phyloP scores from a whole-genome alignment of 208 protist species.

The Tritrichomonas musculus region DNA sequence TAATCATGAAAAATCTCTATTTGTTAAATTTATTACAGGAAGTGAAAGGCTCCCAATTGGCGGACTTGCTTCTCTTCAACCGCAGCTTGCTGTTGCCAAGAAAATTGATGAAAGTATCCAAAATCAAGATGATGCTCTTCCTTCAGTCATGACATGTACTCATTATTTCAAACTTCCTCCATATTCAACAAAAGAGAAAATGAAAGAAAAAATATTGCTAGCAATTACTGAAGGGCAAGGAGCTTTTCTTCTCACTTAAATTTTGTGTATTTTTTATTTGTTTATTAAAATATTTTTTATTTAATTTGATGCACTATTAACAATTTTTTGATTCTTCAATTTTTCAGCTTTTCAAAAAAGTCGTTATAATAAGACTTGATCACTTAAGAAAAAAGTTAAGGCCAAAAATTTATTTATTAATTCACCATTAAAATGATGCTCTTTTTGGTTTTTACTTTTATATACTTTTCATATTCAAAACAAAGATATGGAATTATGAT shows the following conservation, averaged over 20 bases:
- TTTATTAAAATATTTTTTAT: too few relatives aligned
- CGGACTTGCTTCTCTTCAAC: constrained; percentile 46
- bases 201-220: background rate
- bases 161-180: background rate
- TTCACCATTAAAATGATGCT: too few relatives aligned
- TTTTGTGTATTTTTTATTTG: background rate
- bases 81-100: constrained; percentile 52
- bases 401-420: too few relatives aligned
- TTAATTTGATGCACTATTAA: too few relatives aligned
- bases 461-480: background rate
- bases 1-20: background rate
- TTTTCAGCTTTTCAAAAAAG: too few relatives aligned
- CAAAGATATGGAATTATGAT: background rate
- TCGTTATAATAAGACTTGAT: too few relatives aligned
- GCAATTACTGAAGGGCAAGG: constrained; percentile 6
- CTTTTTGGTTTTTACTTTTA: too few relatives aligned
- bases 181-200: background rate
- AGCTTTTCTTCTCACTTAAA: background rate
- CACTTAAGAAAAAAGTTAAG: too few relatives aligned
- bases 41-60: constrained; percentile 56
- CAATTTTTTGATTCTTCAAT: too few relatives aligned
- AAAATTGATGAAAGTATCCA: constrained; percentile 41
- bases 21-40: constrained; percentile 56
- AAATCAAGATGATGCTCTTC: constrained; percentile 45
- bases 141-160: constrained; percentile 8